These are phyloP conservation scores for Neonectria coccinea DNA, from an alignment of 2,329 filamentous ascomycete genomes.

Conservation along the genomic window DNA sequence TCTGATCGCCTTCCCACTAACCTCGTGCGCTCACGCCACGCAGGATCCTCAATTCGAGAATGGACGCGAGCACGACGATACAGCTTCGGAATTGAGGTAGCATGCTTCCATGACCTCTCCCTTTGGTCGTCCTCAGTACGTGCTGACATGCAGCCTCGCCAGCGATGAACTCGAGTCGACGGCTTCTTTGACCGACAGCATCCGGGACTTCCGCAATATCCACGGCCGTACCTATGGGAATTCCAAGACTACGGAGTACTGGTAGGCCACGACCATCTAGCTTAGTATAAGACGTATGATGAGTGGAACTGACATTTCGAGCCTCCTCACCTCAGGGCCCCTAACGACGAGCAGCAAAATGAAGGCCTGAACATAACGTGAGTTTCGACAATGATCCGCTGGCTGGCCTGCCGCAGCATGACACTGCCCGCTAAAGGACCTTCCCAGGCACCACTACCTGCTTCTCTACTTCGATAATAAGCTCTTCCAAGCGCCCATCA, in stretches of 20 bases:
- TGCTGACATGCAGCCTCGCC: conserved; percentile 8
- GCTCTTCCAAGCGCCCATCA: conserved; percentile 32
- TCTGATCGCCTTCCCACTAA: conserved; percentile 16
- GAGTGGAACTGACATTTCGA: conserved; percentile 20
- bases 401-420: conserved; percentile 4
- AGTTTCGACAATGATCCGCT: conserved; percentile 11
- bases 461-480: conserved; percentile 35
- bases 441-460: conserved; percentile 32
- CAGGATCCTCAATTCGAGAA: conserved; percentile 34
- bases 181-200: conserved; percentile 34
- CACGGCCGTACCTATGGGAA: conserved; percentile 36
- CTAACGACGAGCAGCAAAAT: conserved; percentile 33
- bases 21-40: conserved; percentile 7
- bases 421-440: conserved; percentile 3
- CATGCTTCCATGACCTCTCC: not conserved
- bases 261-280: conserved; percentile 19
- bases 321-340: conserved; percentile 13
- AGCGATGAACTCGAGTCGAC: conserved; percentile 33
- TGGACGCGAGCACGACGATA: conserved; percentile 24
- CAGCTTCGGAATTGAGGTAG: conserved; percentile 28
- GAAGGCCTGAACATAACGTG: conserved; percentile 37
- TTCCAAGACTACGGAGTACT: conserved; percentile 37
- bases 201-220: conserved; percentile 35
- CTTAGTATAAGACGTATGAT: not conserved
- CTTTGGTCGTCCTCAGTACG: not conserved